Evolutionary conservation across 495 filamentous ascomycete genomes (phyloP).

Genomic region (Lophium mytilinum): DNA sequence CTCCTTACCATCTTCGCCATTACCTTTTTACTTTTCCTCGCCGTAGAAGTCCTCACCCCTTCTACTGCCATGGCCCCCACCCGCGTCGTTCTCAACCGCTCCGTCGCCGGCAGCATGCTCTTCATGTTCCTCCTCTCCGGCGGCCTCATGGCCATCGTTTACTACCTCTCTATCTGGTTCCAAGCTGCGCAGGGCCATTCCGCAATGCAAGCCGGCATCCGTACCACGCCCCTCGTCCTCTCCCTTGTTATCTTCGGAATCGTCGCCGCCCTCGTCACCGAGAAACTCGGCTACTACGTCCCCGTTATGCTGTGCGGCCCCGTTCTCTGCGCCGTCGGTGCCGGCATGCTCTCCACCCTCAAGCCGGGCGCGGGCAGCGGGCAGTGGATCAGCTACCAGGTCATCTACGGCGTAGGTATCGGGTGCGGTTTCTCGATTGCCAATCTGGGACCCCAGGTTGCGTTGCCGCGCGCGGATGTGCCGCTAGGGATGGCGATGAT

Average conservation of each 20-base stretch:
- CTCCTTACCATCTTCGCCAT: constrained; percentile 64
- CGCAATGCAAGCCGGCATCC: constrained; percentile 65
- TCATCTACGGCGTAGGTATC: constrained; percentile 58
- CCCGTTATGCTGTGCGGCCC: constrained; percentile 60
- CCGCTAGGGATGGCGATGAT: not conserved
- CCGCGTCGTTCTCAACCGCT: constrained; percentile 61
- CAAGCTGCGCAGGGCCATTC: constrained; percentile 66
- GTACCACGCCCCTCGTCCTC: constrained; percentile 67
- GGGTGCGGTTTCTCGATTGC: constrained; percentile 32
- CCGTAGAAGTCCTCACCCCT: constrained; percentile 55
- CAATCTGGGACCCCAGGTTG: not conserved
- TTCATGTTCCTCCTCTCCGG: constrained; percentile 53
- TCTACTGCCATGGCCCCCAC: constrained; percentile 71
- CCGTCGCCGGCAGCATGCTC: constrained; percentile 46
- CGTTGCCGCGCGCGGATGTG: not conserved
- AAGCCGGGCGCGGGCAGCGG: constrained; percentile 41
- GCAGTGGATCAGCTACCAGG: constrained; percentile 73
- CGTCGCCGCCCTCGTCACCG: constrained; percentile 49
- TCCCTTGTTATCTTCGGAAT: constrained; percentile 52
- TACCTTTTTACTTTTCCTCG: constrained; percentile 52
- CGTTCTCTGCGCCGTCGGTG: constrained; percentile 54
- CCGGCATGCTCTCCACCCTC: constrained; percentile 61
- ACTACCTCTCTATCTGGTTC: constrained; percentile 78
- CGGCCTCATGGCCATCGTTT: constrained; percentile 48
- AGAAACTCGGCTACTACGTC: constrained; percentile 64